Evolutionary conservation across 1,284 basidiomycete species (phyloP).

Genomic region (Earliella scabrosa): DNA sequence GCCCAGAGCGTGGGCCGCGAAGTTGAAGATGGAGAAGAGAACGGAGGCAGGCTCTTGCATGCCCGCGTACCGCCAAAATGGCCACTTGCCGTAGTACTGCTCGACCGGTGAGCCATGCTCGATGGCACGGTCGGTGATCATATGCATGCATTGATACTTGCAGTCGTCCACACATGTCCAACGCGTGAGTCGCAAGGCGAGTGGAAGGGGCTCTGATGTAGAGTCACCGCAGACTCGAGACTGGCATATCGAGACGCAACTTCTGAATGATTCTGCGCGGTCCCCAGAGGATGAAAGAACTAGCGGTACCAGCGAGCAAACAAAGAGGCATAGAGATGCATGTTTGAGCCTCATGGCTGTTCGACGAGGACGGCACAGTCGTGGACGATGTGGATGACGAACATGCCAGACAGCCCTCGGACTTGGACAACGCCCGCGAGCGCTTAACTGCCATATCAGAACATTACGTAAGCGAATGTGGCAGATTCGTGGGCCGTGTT

Average conservation of each 20-base stretch:
- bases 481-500: constrained; percentile 24
- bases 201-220: constrained; percentile 37
- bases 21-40: constrained; percentile 85
- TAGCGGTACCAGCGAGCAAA: constrained; percentile 1
- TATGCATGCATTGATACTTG: constrained; percentile 89
- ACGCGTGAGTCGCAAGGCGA: constrained; percentile 57
- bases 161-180: constrained; percentile 90
- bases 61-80: constrained; percentile 84
- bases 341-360: background rate
- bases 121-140: constrained; percentile 71
- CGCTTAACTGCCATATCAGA: constrained; percentile 2
- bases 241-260: constrained; percentile 33
- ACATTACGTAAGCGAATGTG: constrained; percentile 26
- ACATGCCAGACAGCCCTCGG: background rate
- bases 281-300: constrained; percentile 39
- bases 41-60: constrained; percentile 97
- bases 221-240: constrained; percentile 23
- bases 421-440: background rate
- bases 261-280: constrained; percentile 31
- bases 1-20: constrained; percentile 73
- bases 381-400: background rate
- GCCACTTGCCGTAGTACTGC: constrained; percentile 98
- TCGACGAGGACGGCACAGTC: background rate
- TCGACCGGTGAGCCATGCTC: constrained; percentile 49
- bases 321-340: background rate